A percentile compares a stretch with the other conserved stretches of the same genome.
These are phyloP conservation scores for Handroanthus guayacan DNA, from an alignment of 257 asterid species.

Conservation along the genomic window DNA sequence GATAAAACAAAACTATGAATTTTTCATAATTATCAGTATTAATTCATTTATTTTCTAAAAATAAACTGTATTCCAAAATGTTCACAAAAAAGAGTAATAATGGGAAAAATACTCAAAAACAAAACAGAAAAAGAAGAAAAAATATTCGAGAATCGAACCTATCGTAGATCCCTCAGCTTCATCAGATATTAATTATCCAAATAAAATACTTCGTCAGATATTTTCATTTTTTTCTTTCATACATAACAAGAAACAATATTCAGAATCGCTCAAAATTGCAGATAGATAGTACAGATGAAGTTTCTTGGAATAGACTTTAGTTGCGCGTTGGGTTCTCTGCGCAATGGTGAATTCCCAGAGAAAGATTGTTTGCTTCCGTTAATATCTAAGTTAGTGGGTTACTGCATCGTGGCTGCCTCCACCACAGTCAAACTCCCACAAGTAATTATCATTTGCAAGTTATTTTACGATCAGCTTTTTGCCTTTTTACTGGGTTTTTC, in stretches of 20 bases:
- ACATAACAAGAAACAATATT: neutral
- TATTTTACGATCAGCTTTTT: neutral
- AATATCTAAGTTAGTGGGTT: slow-evolving; percentile 86
- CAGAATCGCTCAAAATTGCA: neutral
- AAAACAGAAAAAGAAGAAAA: too few relatives aligned
- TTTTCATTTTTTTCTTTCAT: neutral
- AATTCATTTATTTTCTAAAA: too few relatives aligned
- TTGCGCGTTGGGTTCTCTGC: slow-evolving; percentile 80
- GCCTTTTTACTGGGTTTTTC: slow-evolving; percentile 13
- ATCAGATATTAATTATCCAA: too few relatives aligned
- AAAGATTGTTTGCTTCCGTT: slow-evolving; percentile 92
- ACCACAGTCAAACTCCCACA: slow-evolving; percentile 97
- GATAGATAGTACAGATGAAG: slow-evolving; percentile 68
- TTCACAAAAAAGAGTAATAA: too few relatives aligned
- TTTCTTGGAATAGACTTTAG: slow-evolving; percentile 89
- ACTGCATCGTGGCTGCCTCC: slow-evolving; percentile 93
- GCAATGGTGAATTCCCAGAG: slow-evolving; percentile 84
- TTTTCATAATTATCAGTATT: too few relatives aligned
- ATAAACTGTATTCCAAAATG: too few relatives aligned
- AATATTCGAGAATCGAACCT: too few relatives aligned
- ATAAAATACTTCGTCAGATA: neutral
- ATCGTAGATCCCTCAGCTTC: too few relatives aligned
- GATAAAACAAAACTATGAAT: too few relatives aligned
- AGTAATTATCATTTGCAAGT: slow-evolving; percentile 43
- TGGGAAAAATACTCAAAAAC: too few relatives aligned